These are phyloP conservation scores for Blastomyces parvus DNA, from an alignment of 2,329 filamentous ascomycete genomes.

Conservation along the genomic window DNA sequence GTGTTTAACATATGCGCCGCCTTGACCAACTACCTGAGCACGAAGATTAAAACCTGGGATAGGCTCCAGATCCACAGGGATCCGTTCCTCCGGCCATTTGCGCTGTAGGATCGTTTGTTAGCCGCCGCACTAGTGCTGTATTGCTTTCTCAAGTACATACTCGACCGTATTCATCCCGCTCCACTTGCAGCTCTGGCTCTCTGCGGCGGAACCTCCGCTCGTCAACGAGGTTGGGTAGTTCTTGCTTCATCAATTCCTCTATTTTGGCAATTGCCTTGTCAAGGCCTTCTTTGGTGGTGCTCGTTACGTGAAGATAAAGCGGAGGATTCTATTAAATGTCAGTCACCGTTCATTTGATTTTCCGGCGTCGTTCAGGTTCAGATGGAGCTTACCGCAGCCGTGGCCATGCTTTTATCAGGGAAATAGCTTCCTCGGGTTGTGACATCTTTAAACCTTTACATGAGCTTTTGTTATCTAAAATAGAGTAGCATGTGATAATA, in stretches of 20 bases:
- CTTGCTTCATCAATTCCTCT: slow-evolving; percentile 90
- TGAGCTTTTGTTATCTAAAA: slow-evolving; percentile 49
- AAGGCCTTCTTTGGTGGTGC: slow-evolving; percentile 81
- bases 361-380: neutral
- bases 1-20: slow-evolving; percentile 93
- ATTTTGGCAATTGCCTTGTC: slow-evolving; percentile 82
- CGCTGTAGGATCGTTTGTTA: slow-evolving; percentile 46
- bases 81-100: slow-evolving; percentile 98
- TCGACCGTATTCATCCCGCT: slow-evolving; percentile 82
- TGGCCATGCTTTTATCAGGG: slow-evolving; percentile 96
- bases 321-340: slow-evolving; percentile 62
- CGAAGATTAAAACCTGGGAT: slow-evolving; percentile 91
- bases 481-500: slow-evolving; percentile 35
- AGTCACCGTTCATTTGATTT: slow-evolving; percentile 1
- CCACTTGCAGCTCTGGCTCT: slow-evolving; percentile 65
- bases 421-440: slow-evolving; percentile 95
- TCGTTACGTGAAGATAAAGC: slow-evolving; percentile 89
- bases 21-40: slow-evolving; percentile 89
- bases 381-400: slow-evolving; percentile 61
- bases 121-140: neutral
- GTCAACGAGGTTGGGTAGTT: slow-evolving; percentile 88
- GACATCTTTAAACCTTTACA: slow-evolving; percentile 70
- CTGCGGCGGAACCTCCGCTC: slow-evolving; percentile 82
- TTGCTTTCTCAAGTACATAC: slow-evolving; percentile 42
- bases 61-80: slow-evolving; percentile 81